Evolutionary conservation across 2,329 filamentous ascomycete species (phyloP).

Genomic region (Emergomyces orientalis): DNA sequence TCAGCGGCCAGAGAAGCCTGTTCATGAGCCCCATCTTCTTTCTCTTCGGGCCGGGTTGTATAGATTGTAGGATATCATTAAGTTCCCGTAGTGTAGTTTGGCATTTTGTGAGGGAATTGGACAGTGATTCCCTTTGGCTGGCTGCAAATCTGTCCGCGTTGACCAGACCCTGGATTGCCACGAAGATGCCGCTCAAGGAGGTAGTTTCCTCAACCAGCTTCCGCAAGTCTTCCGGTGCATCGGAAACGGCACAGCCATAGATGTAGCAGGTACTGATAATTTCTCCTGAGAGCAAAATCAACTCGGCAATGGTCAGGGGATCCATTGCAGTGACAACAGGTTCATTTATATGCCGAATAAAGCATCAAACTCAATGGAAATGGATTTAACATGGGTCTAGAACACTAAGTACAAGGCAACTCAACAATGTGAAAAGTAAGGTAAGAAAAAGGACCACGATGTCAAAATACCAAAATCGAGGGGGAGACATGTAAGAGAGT

Average conservation of each 20-base stretch:
- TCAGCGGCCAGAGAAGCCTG: constrained; percentile 6
- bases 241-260: constrained; percentile 4
- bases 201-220: constrained; percentile 8
- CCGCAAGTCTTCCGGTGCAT: constrained; percentile 4
- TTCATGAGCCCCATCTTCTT: background rate
- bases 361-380: background rate
- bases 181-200: constrained; percentile 7
- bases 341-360: background rate
- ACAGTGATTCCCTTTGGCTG: constrained; percentile 1
- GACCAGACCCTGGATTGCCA: constrained; percentile 7
- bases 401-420: background rate
- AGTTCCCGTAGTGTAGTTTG: constrained; percentile 1
- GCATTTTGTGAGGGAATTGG: background rate
- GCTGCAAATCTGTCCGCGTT: constrained; percentile 5
- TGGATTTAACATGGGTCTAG: background rate
- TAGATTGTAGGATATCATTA: background rate
- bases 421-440: no score
- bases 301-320: background rate
- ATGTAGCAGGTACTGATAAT: constrained; percentile 1
- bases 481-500: no score
- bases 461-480: no score
- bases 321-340: constrained; percentile 1
- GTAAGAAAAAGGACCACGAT: no score
- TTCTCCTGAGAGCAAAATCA: constrained; percentile 4
- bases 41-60: background rate